Evolutionary conservation across 352 stramenopile genomes (phyloP).

Genomic region (Globisporangium canariense): DNA sequence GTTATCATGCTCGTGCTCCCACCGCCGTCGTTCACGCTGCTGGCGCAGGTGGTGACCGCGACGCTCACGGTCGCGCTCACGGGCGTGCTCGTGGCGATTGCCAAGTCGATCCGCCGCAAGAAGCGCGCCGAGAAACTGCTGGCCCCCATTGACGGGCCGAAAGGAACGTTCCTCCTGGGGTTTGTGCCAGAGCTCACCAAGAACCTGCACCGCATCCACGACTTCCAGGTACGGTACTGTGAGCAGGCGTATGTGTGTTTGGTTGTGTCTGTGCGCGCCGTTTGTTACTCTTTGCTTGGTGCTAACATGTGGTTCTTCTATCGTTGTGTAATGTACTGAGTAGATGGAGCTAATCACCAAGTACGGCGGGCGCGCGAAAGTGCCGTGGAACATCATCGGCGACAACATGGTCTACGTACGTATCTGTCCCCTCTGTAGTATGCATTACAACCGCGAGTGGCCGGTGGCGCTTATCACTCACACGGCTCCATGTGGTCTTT

Average conservation of each 20-base stretch:
- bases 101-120: constrained; percentile 8
- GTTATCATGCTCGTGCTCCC: background rate
- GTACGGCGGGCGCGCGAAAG: background rate
- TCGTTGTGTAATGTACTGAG: constrained; percentile 4
- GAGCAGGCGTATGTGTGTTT: constrained; percentile 1
- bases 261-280: too few relatives aligned
- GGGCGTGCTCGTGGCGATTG: background rate
- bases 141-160: constrained; percentile 3
- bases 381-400: background rate
- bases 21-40: background rate
- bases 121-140: constrained; percentile 10
- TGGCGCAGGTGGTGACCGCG: background rate
- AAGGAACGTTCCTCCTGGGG: constrained; percentile 12
- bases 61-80: constrained; percentile 4
- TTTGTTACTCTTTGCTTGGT: too few relatives aligned
- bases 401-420: constrained; percentile 1
- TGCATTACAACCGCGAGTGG: too few relatives aligned
- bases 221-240: constrained; percentile 16
- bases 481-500: too few relatives aligned
- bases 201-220: constrained; percentile 17
- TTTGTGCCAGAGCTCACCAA: constrained; percentile 11
- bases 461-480: too few relatives aligned
- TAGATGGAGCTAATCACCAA: background rate
- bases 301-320: too few relatives aligned
- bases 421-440: background rate